Conservation (phyloP, 495 filamentous ascomycete genomes). For the Tuber melanosporum region DNA sequence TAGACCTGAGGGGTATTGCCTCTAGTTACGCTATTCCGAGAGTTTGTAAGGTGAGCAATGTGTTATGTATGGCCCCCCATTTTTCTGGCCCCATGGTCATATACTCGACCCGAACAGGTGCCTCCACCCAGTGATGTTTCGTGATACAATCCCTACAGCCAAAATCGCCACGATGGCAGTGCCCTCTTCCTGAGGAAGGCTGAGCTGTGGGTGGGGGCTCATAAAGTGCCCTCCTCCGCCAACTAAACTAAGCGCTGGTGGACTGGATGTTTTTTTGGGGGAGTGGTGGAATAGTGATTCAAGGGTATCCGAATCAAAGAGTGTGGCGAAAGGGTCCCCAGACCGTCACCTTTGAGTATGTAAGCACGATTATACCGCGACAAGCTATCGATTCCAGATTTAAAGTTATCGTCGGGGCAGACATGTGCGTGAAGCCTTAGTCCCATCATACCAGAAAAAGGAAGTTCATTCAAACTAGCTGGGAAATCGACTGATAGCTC, state of each 20-base stretch:
- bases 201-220: not conserved
- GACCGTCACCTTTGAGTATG: not conserved
- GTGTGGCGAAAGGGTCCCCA: not conserved
- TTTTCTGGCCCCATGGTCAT: not conserved
- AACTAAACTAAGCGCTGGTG: not conserved
- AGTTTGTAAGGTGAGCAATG: not conserved
- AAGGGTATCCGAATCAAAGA: not conserved
- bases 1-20: not conserved
- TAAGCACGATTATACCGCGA: not conserved
- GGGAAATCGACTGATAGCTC: no score
- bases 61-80: not conserved
- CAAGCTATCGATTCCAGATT: no score
- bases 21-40: not conserved
- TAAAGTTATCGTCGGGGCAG: no score
- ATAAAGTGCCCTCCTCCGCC: not conserved
- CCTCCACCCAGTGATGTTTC: not conserved
- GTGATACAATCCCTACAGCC: not conserved
- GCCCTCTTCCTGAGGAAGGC: not conserved
- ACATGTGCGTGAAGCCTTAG: not conserved
- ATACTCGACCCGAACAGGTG: not conserved
- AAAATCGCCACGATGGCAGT: not conserved
- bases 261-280: not conserved
- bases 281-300: not conserved
- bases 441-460: not conserved
- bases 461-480: not conserved